phyloP scores from a whole-genome alignment of 495 filamentous ascomycete species.

The Apodospora peruviana region DNA sequence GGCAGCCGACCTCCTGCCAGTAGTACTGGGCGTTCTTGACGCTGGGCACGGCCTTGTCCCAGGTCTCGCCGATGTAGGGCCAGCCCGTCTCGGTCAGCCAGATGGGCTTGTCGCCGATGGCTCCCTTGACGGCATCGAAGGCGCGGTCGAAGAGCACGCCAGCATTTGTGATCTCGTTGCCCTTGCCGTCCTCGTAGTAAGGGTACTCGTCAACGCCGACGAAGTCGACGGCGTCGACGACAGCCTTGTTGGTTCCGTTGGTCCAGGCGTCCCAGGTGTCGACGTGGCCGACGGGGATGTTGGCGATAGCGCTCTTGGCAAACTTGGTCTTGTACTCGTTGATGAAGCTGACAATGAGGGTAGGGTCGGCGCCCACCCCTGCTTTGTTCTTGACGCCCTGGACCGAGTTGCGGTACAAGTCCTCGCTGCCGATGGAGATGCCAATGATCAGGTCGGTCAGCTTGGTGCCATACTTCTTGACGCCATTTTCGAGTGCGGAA shows the following conservation, averaged over 20 bases:
- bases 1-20: conserved; percentile 69
- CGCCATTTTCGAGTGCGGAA: conserved; percentile 38
- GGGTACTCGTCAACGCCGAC: conserved; percentile 48
- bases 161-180: conserved; percentile 38
- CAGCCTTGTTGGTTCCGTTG: conserved; percentile 40
- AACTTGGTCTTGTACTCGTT: conserved; percentile 39
- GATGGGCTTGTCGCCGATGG: conserved; percentile 36
- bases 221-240: conserved; percentile 44
- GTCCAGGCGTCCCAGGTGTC: conserved; percentile 47
- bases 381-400: conserved; percentile 37
- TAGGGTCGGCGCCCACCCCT: conserved; percentile 37
- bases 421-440: conserved; percentile 49
- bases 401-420: conserved; percentile 45
- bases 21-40: conserved; percentile 61
- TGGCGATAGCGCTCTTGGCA: conserved; percentile 21
- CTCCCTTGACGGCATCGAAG: conserved; percentile 24
- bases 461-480: conserved; percentile 35
- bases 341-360: conserved; percentile 41
- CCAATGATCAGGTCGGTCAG: conserved; percentile 45
- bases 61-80: conserved; percentile 34
- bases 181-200: conserved; percentile 44
- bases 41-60: conserved; percentile 54
- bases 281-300: conserved; percentile 44
- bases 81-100: conserved; percentile 52
- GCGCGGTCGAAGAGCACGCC: conserved; percentile 36